Percentiles rank a stretch among this genome's conserved stretches.
These are phyloP conservation scores for Candida albicans DNA, from an alignment of 1,139 yeast species.

Conservation along the genomic window DNA sequence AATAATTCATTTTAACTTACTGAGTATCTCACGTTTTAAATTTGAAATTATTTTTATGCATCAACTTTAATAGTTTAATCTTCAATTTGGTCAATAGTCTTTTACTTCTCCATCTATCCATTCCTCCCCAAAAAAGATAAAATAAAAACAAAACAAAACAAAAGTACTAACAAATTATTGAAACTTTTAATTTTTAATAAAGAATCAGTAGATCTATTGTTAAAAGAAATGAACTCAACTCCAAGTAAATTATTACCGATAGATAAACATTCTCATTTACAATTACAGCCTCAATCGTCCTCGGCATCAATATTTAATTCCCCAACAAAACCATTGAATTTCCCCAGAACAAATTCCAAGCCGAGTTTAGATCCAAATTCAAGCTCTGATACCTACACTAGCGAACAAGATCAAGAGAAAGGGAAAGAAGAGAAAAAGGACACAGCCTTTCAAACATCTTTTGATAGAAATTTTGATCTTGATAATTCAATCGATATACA, in stretches of 20 bases:
- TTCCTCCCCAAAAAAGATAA: too few species aligned
- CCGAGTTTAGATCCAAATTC: slow-evolving; percentile 32
- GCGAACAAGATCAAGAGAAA: slow-evolving; percentile 23
- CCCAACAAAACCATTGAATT: slow-evolving; percentile 39
- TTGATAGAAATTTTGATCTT: slow-evolving; percentile 31
- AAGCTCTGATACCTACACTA: slow-evolving; percentile 45
- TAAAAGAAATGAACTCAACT: slow-evolving; percentile 26
- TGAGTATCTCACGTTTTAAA: too few species aligned
- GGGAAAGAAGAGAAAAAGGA: slow-evolving; percentile 2
- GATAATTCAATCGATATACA: slow-evolving; percentile 20
- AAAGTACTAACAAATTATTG: slow-evolving; percentile 12
- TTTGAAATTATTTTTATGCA: too few species aligned
- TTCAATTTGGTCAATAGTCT: too few species aligned
- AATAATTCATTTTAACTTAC: too few species aligned
- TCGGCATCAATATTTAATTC: slow-evolving; percentile 20
- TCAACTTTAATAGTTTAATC: too few species aligned
- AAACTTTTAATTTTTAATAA: neutral
- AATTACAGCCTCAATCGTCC: slow-evolving; percentile 6
- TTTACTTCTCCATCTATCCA: too few species aligned
- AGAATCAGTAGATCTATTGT: slow-evolving; percentile 30
- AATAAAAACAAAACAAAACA: neutral
- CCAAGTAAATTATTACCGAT: slow-evolving; percentile 7
- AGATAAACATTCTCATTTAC: too few species aligned
- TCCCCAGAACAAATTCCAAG: slow-evolving; percentile 21
- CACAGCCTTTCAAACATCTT: slow-evolving; percentile 15